Conservation (phyloP, 176 grass and related monocot species). For the Juncus effusus region DNA sequence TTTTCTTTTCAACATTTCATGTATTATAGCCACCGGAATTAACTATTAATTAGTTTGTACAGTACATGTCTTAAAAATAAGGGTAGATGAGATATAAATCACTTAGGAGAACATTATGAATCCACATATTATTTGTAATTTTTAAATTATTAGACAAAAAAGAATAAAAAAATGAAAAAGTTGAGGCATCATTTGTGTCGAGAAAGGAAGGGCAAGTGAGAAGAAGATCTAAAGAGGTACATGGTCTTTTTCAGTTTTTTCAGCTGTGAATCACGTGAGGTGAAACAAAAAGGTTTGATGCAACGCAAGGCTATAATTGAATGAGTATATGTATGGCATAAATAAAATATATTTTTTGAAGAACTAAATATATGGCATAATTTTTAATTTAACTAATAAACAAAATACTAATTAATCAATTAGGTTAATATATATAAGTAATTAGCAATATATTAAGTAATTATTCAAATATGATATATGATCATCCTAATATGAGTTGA, state of each 20-base stretch:
- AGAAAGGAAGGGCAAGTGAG: neutral
- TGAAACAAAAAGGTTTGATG: constrained; percentile 26
- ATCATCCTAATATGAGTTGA: no score
- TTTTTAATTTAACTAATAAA: no score
- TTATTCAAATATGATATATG: no score
- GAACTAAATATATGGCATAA: no score
- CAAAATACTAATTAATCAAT: no score
- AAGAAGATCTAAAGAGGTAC: constrained; percentile 14
- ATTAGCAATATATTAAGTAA: no score
- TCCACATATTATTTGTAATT: neutral
- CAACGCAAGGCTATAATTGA: neutral
- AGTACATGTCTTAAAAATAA: neutral
- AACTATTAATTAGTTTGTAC: no score
- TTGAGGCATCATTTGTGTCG: neutral
- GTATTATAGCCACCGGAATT: no score
- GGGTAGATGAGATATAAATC: no score
- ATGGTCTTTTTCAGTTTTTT: neutral
- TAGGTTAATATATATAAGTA: no score
- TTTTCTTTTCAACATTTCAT: no score
- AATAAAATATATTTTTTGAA: no score
- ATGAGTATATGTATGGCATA: neutral
- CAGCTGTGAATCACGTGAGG: constrained; percentile 19
- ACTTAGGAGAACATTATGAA: neutral
- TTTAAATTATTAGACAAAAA: neutral
- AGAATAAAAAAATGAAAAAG: neutral